Base-by-base conservation (phyloP, 2,329 filamentous ascomycete species). In the Monilinia fructigena region DNA sequence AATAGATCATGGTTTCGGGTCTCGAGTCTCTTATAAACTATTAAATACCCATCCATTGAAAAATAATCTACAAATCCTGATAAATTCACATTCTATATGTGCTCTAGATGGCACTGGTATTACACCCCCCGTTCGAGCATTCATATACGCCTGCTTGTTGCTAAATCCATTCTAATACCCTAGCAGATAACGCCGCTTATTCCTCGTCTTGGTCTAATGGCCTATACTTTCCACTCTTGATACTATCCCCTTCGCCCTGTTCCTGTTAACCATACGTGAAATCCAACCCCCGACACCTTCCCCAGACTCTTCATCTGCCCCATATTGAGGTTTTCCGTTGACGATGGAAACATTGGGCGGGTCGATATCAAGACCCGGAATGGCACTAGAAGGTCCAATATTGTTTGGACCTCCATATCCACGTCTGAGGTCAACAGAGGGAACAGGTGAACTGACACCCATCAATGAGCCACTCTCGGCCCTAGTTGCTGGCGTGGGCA, bases 401-500 rank as follows among this genome's bases (percentile, higher is more conserved):
- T 77, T 70, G 53, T 73, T 72, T 5, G 70, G 70, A 26, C 70
- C 68, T 12, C 58, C 11, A 45, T 79, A 76, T 26, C 82, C 82
- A 66, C 82, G 82, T 62, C 89, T 86, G 56, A 93, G 85, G 71
- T 91, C 89, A 71, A 92, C 86, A 14, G 90, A 93, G 45, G 89
- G 89, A 11, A 91, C 85, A 1, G 91, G 91, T n/a, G 93, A 97
- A 54, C 87, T 87, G 50, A 85, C 84, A 55, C 88, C 86, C 78
- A 96, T 88, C 14, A 97, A 82, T 3, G 92, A 92, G n/a, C 91
- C 92, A 11, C 89, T 88, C 79, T 97, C 93, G 16, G 88, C 89
- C 67, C 88, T 84, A 1, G 92, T 83, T 55, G 88, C 86, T 1
- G 94, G 93, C 0, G 94, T 97, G 6, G 87, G 86, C 79, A 91